Conservation (phyloP, 1,284 basidiomycete genomes). For the Tilletia walkeri region DNA sequence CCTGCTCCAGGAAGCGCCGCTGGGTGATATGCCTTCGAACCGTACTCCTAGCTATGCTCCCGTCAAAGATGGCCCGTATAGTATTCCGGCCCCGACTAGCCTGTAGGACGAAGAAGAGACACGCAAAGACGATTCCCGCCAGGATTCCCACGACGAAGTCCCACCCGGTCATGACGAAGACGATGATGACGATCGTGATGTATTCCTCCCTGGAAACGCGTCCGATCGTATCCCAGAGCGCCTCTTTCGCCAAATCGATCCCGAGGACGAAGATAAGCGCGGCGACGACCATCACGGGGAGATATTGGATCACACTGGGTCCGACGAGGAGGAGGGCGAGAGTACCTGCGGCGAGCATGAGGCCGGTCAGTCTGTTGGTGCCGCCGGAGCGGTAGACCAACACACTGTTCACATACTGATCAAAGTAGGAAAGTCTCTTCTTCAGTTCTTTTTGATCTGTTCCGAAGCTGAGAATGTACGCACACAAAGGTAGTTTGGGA, state of each 20-base stretch:
- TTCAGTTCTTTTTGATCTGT: constrained; percentile 5
- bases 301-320: constrained; percentile 60
- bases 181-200: constrained; percentile 61
- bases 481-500: neutral
- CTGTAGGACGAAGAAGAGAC: constrained; percentile 93
- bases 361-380: constrained; percentile 75
- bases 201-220: constrained; percentile 65
- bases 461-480: too few species aligned
- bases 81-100: constrained; percentile 67
- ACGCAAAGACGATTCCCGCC: constrained; percentile 86
- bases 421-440: too few species aligned
- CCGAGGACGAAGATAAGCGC: constrained; percentile 93
- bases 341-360: constrained; percentile 79
- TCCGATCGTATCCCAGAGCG: constrained; percentile 90
- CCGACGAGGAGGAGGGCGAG: constrained; percentile 74
- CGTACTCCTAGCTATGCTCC: constrained; percentile 66
- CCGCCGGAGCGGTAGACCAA: constrained; percentile 90
- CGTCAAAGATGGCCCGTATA: constrained; percentile 50
- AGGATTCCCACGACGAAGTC: constrained; percentile 87
- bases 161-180: constrained; percentile 67
- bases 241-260: constrained; percentile 86
- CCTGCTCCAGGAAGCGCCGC: constrained; percentile 81
- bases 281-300: constrained; percentile 61
- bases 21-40: constrained; percentile 86
- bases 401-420: constrained; percentile 52